A percentile compares a stretch with the other conserved stretches of the same genome.
phyloP scores from a whole-genome alignment of 257 asterid genomes.

The Nicotiana noctiflora region DNA sequence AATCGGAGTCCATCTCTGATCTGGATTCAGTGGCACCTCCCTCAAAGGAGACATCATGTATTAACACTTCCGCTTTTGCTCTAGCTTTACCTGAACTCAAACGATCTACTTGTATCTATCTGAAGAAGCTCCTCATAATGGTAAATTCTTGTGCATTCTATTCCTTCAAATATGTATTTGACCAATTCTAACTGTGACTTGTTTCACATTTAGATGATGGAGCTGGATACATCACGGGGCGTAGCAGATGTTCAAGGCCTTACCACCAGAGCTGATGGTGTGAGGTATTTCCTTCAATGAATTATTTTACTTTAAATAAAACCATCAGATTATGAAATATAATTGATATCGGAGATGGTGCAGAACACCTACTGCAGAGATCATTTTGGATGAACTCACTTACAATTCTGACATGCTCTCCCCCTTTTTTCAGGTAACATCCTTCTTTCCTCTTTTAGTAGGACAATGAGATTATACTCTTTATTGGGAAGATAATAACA shows the following conservation, averaged over 20 bases:
- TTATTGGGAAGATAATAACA: neutral
- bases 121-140: constrained; percentile 58
- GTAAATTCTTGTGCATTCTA: constrained; percentile 33
- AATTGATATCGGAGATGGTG: constrained; percentile 21
- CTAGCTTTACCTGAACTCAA: constrained; percentile 62
- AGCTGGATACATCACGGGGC: constrained; percentile 61
- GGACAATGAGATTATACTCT: neutral
- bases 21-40: constrained; percentile 20
- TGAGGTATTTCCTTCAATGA: constrained; percentile 37
- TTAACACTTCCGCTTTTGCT: constrained; percentile 25
- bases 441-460: constrained; percentile 14
- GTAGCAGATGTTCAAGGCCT: constrained; percentile 61
- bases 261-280: constrained; percentile 79
- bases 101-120: constrained; percentile 39
- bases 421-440: constrained; percentile 71
- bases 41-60: constrained; percentile 22
- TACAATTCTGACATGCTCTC: constrained; percentile 42
- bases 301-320: neutral
- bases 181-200: constrained; percentile 12
- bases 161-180: neutral
- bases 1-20: constrained; percentile 27
- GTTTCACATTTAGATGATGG: constrained; percentile 52
- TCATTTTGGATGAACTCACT: constrained; percentile 73
- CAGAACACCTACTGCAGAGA: constrained; percentile 75
- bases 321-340: neutral